Evolutionary conservation across 768 basidiomycete species (phyloP), one percentile per base, ranked within the genome.

Genomic region (Crucibulum laeve): DNA sequence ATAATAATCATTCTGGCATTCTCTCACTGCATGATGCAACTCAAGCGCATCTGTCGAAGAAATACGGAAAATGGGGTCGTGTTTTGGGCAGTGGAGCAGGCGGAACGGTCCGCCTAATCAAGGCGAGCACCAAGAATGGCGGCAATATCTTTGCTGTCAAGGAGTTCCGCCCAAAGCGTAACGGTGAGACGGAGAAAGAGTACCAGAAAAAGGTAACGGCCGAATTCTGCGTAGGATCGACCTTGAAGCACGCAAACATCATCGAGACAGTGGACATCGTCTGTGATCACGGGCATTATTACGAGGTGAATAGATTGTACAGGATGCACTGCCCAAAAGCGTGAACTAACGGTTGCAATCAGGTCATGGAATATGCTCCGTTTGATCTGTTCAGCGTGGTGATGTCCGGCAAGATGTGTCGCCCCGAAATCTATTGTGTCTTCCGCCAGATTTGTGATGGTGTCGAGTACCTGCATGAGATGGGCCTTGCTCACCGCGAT

Each of bases 321-420:
- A n/a, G n/a, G n/a, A n/a, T n/a, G n/a, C n/a, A n/a, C n/a, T n/a
- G n/a, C n/a, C n/a, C n/a, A n/a, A n/a, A n/a, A n/a, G n/a, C n/a
- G n/a, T n/a, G n/a, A n/a, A n/a, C n/a, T n/a, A n/a, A n/a, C n/a
- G n/a, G n/a, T n/a, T n/a, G n/a, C n/a, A n/a, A n/a, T n/a, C 60
- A 97, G 94, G 87, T 97, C 70, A 99, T 99, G 96, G 95, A 98
- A 65, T 98, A 96, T 57, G 96, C 96, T 2, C 96, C 96, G 14
- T 96, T 84, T 59, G 96, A 99, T 68, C 83, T 99, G 44, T 99
- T 99, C 70, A 91, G 88, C 47, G 94, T 97, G 58, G 96, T 99
- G 75, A 99, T 99, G 96, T 93, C 94, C 13, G 90, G 91, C 51
- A 96, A 92, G 69, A 99, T 99, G 96, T 80, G 84, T 47, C 87